Evolutionary conservation across 345 rosid species (phyloP).

Genomic region (Moringa oleifera): DNA sequence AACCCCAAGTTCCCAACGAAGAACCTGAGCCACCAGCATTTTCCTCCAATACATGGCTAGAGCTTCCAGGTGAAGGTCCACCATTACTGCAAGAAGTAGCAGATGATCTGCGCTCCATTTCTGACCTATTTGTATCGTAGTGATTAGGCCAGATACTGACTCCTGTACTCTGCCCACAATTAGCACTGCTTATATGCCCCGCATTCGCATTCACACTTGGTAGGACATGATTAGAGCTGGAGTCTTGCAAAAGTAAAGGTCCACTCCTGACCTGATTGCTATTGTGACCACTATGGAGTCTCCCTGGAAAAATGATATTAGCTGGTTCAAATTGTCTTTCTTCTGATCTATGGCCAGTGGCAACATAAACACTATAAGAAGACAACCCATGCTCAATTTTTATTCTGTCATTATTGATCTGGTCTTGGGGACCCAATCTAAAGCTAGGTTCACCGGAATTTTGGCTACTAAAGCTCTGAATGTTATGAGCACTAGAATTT

Average conservation of each 20-base stretch:
- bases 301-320: conserved; percentile 28
- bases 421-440: conserved; percentile 33
- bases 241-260: conserved; percentile 41
- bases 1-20: conserved; percentile 62
- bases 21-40: conserved; percentile 47
- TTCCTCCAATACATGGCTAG: conserved; percentile 47
- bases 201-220: conserved; percentile 32
- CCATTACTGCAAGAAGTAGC: conserved; percentile 26
- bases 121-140: conserved; percentile 24
- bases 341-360: conserved; percentile 39
- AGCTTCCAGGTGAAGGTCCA: conserved; percentile 55
- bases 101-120: conserved; percentile 24
- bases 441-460: conserved; percentile 64
- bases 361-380: conserved; percentile 27
- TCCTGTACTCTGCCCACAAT: conserved; percentile 28
- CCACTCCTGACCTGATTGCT: conserved; percentile 39
- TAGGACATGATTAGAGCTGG: conserved; percentile 40
- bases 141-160: conserved; percentile 21
- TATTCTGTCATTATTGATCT: conserved; percentile 34
- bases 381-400: conserved; percentile 47
- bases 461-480: conserved; percentile 47
- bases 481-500: conserved; percentile 32
- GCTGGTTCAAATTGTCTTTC: conserved; percentile 43
- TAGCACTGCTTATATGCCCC: conserved; percentile 34
- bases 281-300: conserved; percentile 20